Conservation (phyloP, 2,329 filamentous ascomycete species). For the Cladosporium austrohemisphaericum region DNA sequence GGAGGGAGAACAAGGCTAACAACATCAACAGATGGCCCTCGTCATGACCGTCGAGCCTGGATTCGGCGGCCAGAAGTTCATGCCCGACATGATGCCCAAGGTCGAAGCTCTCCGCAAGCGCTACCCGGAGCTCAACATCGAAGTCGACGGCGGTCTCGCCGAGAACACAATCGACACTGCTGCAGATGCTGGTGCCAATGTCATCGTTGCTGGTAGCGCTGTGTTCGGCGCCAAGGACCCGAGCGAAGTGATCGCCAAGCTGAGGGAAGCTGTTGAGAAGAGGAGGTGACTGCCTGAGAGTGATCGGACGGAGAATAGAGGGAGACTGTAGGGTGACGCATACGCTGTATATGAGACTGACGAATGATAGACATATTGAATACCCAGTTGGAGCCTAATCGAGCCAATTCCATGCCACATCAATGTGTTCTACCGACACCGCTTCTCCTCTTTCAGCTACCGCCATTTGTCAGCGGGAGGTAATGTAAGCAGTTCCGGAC, state of each 20-base stretch:
- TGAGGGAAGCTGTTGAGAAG: conserved; percentile 75
- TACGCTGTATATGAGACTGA: conserved; percentile 4
- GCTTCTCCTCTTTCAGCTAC: too few relatives aligned
- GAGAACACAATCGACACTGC: conserved; percentile 88
- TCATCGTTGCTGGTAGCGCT: conserved; percentile 94
- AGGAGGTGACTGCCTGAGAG: conserved; percentile 33
- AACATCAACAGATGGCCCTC: conserved; percentile 74
- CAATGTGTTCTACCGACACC: too few relatives aligned
- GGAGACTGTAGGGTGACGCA: conserved; percentile 1
- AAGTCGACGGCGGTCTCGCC: conserved; percentile 90
- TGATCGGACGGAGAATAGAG: neutral
- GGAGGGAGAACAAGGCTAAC: conserved; percentile 13
- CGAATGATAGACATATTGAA: neutral
- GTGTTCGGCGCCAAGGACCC: conserved; percentile 93
- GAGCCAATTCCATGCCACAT: too few relatives aligned
- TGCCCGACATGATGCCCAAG: conserved; percentile 92
- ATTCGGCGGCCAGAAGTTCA: conserved; percentile 98
- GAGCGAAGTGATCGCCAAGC: conserved; percentile 74
- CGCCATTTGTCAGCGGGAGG: too few relatives aligned
- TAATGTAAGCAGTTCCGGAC: too few relatives aligned
- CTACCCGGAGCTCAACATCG: conserved; percentile 92
- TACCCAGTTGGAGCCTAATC: too few relatives aligned
- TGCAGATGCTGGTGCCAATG: conserved; percentile 92
- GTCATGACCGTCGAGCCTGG: conserved; percentile 98
- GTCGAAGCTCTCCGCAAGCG: conserved; percentile 75